phyloP scores from a whole-genome alignment of 495 filamentous ascomycete species.

The Penicillium cosmopolitanum region DNA sequence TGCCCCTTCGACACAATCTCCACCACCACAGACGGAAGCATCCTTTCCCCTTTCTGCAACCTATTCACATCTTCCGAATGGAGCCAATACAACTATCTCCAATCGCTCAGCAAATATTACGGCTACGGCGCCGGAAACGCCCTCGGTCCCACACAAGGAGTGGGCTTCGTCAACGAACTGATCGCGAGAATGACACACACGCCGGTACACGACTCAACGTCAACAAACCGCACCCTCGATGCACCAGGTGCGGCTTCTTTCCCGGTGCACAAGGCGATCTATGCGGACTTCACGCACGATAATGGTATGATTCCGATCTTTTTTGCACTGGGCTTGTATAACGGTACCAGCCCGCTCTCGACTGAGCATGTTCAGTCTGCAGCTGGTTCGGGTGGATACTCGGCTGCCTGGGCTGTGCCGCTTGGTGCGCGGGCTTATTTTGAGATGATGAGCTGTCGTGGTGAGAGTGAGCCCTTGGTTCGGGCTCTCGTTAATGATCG shows the following conservation, averaged over 20 bases:
- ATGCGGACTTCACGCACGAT: slow-evolving; percentile 88
- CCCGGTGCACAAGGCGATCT: slow-evolving; percentile 65
- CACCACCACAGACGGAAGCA: slow-evolving; percentile 32
- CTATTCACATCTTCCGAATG: slow-evolving; percentile 74
- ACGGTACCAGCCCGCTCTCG: slow-evolving; percentile 53
- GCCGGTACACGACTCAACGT: slow-evolving; percentile 70
- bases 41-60: slow-evolving; percentile 66
- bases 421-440: slow-evolving; percentile 79
- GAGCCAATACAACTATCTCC: slow-evolving; percentile 74
- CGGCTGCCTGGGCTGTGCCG: slow-evolving; percentile 75
- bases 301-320: slow-evolving; percentile 78
- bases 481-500: slow-evolving; percentile 81
- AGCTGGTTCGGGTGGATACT: slow-evolving; percentile 58
- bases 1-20: slow-evolving; percentile 82
- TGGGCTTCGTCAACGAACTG: slow-evolving; percentile 84
- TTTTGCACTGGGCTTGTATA: slow-evolving; percentile 74
- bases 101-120: slow-evolving; percentile 79
- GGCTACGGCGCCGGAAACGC: slow-evolving; percentile 74
- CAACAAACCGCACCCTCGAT: slow-evolving; percentile 75
- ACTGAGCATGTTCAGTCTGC: slow-evolving; percentile 50
- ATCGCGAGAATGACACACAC: slow-evolving; percentile 72
- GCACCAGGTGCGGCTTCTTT: slow-evolving; percentile 58
- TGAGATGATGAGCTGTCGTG: slow-evolving; percentile 77
- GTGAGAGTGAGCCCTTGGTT: slow-evolving; percentile 60
- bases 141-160: slow-evolving; percentile 77